Evolutionary conservation across 192 early-diverging fungal genomes (phyloP), one percentile per base, ranked within the genome.

Genomic region (Coemansia sp.): DNA sequence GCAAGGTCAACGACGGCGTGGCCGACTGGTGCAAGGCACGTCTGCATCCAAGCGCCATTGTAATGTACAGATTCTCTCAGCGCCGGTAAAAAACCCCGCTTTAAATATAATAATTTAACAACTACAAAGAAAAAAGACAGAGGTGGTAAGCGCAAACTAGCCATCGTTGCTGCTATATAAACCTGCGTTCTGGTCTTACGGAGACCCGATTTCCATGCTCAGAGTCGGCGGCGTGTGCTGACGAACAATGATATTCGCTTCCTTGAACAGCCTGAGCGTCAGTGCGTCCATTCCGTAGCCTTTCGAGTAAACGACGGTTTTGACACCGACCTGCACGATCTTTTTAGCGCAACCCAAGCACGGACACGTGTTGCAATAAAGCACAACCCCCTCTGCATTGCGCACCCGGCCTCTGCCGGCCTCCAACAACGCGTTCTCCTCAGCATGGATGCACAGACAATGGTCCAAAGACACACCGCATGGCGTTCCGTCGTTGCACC

Each of bases 391-490:
- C 2, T 61, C 70, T 1, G 67, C 68, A 25, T 88, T 87, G 28
- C 88, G 89, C n/a, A 96, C 89, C 22, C 95, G 74, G n/a, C 92
- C 93, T 42, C 94, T 80, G 17, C 98, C 98, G 5, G 94, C 98
- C 80, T 99, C 98, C 51, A 99, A 71, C 51, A 99, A 76, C 31
- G 96, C 95, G 72, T 99, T 99, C 80, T 99, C 98, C 68, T 99
- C 96, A 0, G 98, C 98, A 68, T 98, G 96, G 72, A 99, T 87
- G 72, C 97, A 99, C 52, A 98, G 73, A 68, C 97, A 99, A 25
- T 86, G 73, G 77, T 98, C 95, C 25, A 97, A 67, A 2, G 82
- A 86, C 18, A 84, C 79, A 3, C 96, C 96, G 67, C 90, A 91
- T 0, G 86, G 85, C 1, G 91, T 84, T 3, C 83, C 92, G n/a